Base-by-base conservation (phyloP, 495 filamentous ascomycete species). In the Penicillium riverlandense region DNA sequence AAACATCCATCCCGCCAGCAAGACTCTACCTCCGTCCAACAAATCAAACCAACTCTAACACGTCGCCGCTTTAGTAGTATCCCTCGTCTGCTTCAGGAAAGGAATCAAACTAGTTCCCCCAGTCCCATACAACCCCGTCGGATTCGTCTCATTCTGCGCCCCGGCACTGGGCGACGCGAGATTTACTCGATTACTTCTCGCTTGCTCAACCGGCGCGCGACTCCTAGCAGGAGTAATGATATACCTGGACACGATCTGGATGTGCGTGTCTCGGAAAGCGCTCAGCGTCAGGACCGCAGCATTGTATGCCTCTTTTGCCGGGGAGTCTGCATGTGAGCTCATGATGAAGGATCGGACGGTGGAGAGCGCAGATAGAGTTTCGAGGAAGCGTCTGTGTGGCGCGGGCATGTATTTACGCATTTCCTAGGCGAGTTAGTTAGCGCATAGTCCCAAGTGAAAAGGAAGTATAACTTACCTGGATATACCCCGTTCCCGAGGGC, bases 361-460 rank as follows among this genome's bases (percentile, higher is more conserved):
- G 34, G 88, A 80, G 4, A 89, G 80, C 2, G 59, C 65, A 12
- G 77, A 71, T 11, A 96, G 78, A 37, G 85, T 79, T 45, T 86
- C 74, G 0, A 98, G 74, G 67, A 98, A 98, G 31, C 82, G 80
- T 2, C 86, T 82, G 51, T 98, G 92, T 0, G 88, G 80, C 0
- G 87, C 91, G 8, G 92, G 92, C 92, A 98, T 97, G 65, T 98
- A 98, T 22, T 75, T 77, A 31, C 92, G 84, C 92, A 98, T 98
- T 53, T 96, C 88, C 65, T 85, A 28, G 8, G 13, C 33, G 15
- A 40, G 7, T n/a, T 30, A 13, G 35, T 46, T 34, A 48, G 22
- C 2, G 35, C 31, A 15, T 37, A 8, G 5, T 15, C 14, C 14
- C 16, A 3, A 32, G 4, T 35, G 14, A 12, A 15, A 29, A 29